phyloP scores from a whole-genome alignment of 2,329 filamentous ascomycete genomes.

The Mycosphaerella sp. region DNA sequence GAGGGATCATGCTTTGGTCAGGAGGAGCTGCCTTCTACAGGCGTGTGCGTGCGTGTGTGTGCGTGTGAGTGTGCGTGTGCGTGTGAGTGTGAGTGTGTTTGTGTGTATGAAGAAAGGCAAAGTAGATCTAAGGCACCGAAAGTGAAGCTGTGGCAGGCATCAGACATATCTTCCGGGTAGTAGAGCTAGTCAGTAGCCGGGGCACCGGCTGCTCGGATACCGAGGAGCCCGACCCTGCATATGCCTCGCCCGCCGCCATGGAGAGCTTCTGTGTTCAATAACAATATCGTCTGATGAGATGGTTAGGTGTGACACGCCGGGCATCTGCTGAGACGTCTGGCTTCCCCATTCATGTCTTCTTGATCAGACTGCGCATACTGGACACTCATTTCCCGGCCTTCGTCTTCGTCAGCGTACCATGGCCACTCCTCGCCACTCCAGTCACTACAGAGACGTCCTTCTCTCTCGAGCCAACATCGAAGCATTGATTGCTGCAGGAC shows the following conservation, averaged over 20 bases:
- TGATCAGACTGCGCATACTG: not conserved
- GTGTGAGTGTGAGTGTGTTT: no score
- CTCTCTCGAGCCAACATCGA: slow-evolving; percentile 51
- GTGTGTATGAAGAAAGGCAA: no score
- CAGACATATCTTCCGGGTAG: not conserved
- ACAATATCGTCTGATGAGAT: not conserved
- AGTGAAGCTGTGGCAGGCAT: no score
- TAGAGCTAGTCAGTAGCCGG: not conserved
- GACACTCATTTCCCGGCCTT: not conserved
- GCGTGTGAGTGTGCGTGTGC: no score
- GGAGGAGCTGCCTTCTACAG: not conserved
- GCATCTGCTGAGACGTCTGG: no score
- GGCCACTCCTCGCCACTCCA: slow-evolving; percentile 14
- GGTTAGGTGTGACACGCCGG: no score
- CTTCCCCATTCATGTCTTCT: not conserved
- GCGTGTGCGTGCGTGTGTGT: no score
- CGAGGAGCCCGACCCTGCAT: not conserved
- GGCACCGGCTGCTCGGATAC: not conserved
- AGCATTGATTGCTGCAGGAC: slow-evolving; percentile 73
- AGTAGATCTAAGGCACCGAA: no score
- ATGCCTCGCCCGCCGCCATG: not conserved
- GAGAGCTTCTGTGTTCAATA: not conserved
- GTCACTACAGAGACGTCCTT: slow-evolving; percentile 22
- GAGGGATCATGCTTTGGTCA: slow-evolving; percentile 5
- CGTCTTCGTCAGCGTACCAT: slow-evolving; percentile 8